A percentile compares a stretch with the other conserved stretches of the same genome.
These are phyloP conservation scores for Aeschynomene evenia DNA, from an alignment of 306 rosid species.

Conservation along the genomic window DNA sequence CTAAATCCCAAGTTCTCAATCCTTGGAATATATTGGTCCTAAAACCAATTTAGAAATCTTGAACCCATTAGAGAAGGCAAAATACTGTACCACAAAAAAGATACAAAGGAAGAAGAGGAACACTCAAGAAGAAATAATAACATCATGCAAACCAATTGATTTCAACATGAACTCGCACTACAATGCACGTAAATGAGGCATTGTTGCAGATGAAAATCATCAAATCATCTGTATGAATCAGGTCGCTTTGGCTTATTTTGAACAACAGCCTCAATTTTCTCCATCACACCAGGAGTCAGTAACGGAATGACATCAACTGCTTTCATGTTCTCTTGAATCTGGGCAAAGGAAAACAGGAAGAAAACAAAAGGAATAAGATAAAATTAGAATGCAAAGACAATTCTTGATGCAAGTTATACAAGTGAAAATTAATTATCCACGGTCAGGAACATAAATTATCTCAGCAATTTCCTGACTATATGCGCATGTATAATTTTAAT, in stretches of 20 bases:
- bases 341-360: background rate
- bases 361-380: background rate
- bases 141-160: slow-evolving; percentile 15
- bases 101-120: background rate
- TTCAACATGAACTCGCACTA: slow-evolving; percentile 9
- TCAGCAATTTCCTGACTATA: background rate
- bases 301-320: slow-evolving; percentile 79
- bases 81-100: background rate
- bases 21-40: slow-evolving; percentile 8
- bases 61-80: slow-evolving; percentile 6
- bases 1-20: slow-evolving; percentile 6
- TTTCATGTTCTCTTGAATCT: slow-evolving; percentile 98
- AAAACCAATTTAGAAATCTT: slow-evolving; percentile 21
- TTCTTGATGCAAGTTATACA: background rate
- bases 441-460: background rate
- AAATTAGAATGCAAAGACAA: background rate
- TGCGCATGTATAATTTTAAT: background rate
- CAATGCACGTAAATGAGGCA: slow-evolving; percentile 19
- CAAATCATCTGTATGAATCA: slow-evolving; percentile 66
- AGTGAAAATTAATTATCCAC: background rate
- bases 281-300: slow-evolving; percentile 90
- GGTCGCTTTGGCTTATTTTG: slow-evolving; percentile 95
- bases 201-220: slow-evolving; percentile 9
- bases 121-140: background rate
- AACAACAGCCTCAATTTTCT: slow-evolving; percentile 81